A percentile compares a stretch with the other conserved stretches of the same genome.
Evolutionary conservation across 2,329 filamentous ascomycete species (phyloP).

Genomic region (Fusarium veterinarium): DNA sequence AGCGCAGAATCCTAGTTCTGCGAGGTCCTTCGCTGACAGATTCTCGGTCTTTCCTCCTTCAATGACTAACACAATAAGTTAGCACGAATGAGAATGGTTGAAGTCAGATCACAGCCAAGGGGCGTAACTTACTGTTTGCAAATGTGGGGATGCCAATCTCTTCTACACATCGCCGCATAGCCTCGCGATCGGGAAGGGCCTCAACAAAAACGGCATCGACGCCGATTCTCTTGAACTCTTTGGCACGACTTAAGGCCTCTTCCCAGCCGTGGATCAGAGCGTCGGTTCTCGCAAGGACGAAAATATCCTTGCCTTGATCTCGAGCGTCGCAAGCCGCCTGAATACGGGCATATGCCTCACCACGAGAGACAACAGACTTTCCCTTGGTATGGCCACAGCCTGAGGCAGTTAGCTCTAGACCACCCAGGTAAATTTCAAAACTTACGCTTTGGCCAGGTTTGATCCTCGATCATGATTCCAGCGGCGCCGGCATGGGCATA

Average conservation of each 20-base stretch:
- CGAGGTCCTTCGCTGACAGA: conserved; percentile 48
- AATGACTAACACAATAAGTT: conserved; percentile 28
- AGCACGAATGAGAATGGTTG: neutral
- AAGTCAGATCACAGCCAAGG: accelerated
- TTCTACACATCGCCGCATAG: conserved; percentile 53
- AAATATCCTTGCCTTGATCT: conserved; percentile 57
- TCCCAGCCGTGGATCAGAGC: conserved; percentile 55
- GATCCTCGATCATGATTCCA: conserved; percentile 59
- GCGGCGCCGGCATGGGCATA: conserved; percentile 56
- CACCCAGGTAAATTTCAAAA: accelerated
- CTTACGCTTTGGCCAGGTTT: conserved; percentile 61
- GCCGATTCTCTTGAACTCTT: conserved; percentile 55
- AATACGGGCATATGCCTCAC: conserved; percentile 58
- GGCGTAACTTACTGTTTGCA: conserved; percentile 48
- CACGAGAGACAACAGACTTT: conserved; percentile 57
- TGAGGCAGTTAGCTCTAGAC: neutral
- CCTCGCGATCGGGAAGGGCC: conserved; percentile 55
- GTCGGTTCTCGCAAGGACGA: conserved; percentile 59
- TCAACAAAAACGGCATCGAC: conserved; percentile 58
- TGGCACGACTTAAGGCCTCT: conserved; percentile 56
- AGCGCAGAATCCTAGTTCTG: conserved; percentile 52
- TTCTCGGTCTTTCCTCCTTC: conserved; percentile 52
- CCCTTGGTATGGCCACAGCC: conserved; percentile 56
- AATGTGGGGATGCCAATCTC: conserved; percentile 55
- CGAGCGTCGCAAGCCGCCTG: conserved; percentile 59